A percentile compares a stretch with the other conserved stretches of the same genome.
Evolutionary conservation across 106 monocot species (phyloP).

Genomic region (Phalaenopsis aphrodite): DNA sequence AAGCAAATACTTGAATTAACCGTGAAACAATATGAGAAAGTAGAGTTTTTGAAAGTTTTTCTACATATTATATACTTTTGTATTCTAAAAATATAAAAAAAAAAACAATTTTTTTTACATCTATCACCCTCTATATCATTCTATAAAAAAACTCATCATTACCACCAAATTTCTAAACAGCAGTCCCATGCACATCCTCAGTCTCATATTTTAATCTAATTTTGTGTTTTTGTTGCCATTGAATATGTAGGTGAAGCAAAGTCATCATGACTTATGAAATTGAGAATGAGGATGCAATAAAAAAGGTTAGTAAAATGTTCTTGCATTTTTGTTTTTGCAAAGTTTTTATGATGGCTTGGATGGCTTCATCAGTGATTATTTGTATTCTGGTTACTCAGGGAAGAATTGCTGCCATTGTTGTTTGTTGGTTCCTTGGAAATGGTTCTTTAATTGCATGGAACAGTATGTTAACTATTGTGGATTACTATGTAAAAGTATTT

Average conservation of each 20-base stretch:
- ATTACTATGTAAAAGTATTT: conserved; percentile 9
- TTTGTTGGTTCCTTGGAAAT: conserved; percentile 19
- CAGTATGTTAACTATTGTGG: conserved; percentile 20
- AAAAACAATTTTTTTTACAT: too few species aligned
- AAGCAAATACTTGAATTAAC: too few species aligned
- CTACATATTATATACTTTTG: too few species aligned
- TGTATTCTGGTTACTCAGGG: conserved; percentile 4
- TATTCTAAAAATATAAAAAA: too few species aligned
- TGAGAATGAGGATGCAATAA: neutral
- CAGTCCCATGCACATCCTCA: too few species aligned
- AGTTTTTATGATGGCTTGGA: neutral
- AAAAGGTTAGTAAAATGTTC: neutral
- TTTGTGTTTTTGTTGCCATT: neutral
- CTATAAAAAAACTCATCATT: too few species aligned
- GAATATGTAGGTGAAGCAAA: neutral
- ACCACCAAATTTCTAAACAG: too few species aligned
- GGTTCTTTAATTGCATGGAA: conserved; percentile 18
- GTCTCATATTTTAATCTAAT: neutral
- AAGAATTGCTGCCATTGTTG: conserved; percentile 8
- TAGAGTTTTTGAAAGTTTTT: too few species aligned
- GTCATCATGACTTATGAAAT: neutral
- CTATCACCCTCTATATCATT: too few species aligned
- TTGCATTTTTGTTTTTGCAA: neutral
- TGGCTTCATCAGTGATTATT: neutral
- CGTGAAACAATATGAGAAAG: too few species aligned